These are phyloP conservation scores for Pyrenophora teres DNA, from an alignment of 2,329 filamentous ascomycete species.

Conservation along the genomic window DNA sequence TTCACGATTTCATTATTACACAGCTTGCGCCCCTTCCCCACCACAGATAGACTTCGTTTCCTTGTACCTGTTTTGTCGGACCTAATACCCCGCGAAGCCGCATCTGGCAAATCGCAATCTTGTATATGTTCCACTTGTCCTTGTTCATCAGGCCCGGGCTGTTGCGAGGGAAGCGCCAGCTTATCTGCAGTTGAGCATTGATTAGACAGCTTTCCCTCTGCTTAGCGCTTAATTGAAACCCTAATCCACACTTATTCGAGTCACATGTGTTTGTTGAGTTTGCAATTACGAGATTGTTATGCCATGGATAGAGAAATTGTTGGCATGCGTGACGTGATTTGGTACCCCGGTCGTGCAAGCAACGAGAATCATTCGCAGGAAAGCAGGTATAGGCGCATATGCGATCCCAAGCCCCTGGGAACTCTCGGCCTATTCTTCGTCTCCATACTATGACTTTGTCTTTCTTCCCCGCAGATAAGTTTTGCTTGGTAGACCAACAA, in stretches of 20 bases:
- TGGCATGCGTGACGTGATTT: conserved; percentile 42
- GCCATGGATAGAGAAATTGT: conserved; percentile 10
- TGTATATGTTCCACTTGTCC: conserved; percentile 41
- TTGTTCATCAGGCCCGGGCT: conserved; percentile 22
- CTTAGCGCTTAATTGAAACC: conserved; percentile 43
- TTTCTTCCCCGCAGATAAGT: conserved; percentile 26
- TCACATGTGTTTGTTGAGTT: neutral
- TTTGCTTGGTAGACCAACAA: conserved; percentile 7
- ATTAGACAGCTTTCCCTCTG: conserved; percentile 36
- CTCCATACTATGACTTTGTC: conserved; percentile 9
- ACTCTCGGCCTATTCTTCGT: conserved; percentile 10
- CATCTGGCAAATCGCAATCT: conserved; percentile 35
- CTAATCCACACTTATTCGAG: conserved; percentile 21
- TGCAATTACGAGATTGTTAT: conserved; percentile 42
- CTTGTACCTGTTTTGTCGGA: conserved; percentile 37
- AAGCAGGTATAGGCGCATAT: conserved; percentile 23
- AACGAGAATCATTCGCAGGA: conserved; percentile 15
- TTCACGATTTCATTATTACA: conserved; percentile 38
- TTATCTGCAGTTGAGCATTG: conserved; percentile 33
- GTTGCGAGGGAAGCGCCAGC: conserved; percentile 27
- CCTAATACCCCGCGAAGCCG: conserved; percentile 44
- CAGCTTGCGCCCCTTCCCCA: conserved; percentile 6
- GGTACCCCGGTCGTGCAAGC: conserved; percentile 36
- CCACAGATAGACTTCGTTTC: conserved; percentile 32
- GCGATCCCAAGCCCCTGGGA: conserved; percentile 22